These are phyloP conservation scores for Karstenula rhodostoma DNA, from an alignment of 2,329 filamentous ascomycete species.

Conservation along the genomic window DNA sequence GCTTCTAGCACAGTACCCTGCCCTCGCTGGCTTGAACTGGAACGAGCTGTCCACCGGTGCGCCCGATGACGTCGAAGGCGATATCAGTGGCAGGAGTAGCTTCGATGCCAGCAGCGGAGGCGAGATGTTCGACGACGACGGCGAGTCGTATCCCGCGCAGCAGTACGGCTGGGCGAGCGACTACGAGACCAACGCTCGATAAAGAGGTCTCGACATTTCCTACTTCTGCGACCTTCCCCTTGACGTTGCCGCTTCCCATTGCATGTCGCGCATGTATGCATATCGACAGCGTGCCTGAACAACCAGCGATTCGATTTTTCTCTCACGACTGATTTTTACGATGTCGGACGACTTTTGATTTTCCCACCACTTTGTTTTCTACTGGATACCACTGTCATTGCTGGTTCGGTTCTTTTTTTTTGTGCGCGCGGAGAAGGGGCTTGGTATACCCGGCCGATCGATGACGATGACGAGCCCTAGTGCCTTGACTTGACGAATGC, in stretches of 20 bases:
- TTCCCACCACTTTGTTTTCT: slow-evolving; percentile 19
- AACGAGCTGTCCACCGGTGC: slow-evolving; percentile 71
- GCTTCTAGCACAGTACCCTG: slow-evolving; percentile 89
- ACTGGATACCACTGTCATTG: slow-evolving; percentile 30
- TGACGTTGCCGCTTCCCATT: background rate
- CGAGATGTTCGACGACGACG: slow-evolving; percentile 76
- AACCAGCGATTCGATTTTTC: background rate
- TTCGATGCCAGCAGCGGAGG: slow-evolving; percentile 75
- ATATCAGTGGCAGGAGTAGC: slow-evolving; percentile 79
- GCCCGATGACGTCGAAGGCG: slow-evolving; percentile 64
- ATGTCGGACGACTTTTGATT: slow-evolving; percentile 16
- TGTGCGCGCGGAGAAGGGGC: background rate
- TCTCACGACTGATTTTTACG: slow-evolving; percentile 17
- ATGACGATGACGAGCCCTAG: no score
- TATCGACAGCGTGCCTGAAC: background rate
- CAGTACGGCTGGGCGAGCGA: slow-evolving; percentile 49
- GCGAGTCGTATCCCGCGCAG: slow-evolving; percentile 54
- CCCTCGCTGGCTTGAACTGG: slow-evolving; percentile 91
- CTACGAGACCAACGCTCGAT: slow-evolving; percentile 35
- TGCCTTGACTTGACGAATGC: background rate
- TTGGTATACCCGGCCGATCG: slow-evolving; percentile 7
- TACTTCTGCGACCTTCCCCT: slow-evolving; percentile 4
- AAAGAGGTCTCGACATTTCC: slow-evolving; percentile 12
- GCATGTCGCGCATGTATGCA: background rate
- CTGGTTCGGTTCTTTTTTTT: slow-evolving; percentile 14